Conservation (phyloP, 768 basidiomycete genomes). For the Hypholoma fasciculare region DNA sequence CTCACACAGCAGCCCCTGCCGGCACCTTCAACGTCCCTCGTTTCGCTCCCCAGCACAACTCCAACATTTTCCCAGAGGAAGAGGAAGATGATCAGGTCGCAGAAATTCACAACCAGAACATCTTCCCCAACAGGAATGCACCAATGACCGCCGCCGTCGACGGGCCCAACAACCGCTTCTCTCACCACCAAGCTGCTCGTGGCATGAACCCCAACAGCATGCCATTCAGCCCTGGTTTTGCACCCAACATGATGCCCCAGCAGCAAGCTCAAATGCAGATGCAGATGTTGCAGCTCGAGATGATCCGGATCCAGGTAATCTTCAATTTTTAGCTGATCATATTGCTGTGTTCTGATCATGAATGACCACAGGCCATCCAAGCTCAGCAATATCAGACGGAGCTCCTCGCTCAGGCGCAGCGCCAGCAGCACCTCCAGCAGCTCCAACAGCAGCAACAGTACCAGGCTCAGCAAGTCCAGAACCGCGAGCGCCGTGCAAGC, state of each 20-base stretch:
- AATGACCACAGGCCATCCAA: conserved; percentile 54
- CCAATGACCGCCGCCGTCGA: conserved; percentile 77
- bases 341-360: conserved; percentile 14
- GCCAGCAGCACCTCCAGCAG: conserved; percentile 25
- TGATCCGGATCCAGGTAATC: conserved; percentile 77
- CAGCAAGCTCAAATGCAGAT: conserved; percentile 53
- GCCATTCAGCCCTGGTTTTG: conserved; percentile 55
- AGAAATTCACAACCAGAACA: conserved; percentile 45
- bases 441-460: conserved; percentile 26
- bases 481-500: conserved; percentile 47
- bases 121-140: conserved; percentile 51
- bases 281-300: conserved; percentile 85
- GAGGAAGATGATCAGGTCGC: conserved; percentile 64
- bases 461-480: conserved; percentile 31
- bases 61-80: conserved; percentile 46
- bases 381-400: conserved; percentile 79
- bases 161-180: conserved; percentile 63
- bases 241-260: conserved; percentile 45
- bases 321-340: neutral
- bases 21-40: conserved; percentile 66
- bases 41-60: conserved; percentile 46
- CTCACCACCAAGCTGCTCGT: conserved; percentile 56
- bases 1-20: conserved; percentile 68
- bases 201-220: conserved; percentile 54
- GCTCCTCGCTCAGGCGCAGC: conserved; percentile 58